Conservation (phyloP, 2,329 filamentous ascomycete genomes). For the Phyllosticta citriasiana region DNA sequence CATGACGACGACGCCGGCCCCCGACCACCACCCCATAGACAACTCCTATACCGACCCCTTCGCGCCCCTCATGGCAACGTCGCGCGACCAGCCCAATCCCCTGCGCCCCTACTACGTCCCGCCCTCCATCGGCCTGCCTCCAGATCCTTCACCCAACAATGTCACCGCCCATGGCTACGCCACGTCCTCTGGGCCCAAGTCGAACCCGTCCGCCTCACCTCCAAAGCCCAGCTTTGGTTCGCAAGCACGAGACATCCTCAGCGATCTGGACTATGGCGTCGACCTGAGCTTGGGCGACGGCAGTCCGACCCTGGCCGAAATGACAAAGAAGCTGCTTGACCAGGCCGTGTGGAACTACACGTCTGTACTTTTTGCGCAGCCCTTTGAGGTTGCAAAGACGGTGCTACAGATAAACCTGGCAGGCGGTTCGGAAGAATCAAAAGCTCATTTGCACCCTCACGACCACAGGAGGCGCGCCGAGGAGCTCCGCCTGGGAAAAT, state of each 20-base stretch:
- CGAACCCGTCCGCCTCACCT: conserved; percentile 23
- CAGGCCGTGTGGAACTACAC: conserved; percentile 87
- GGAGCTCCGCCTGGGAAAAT: conserved; percentile 24
- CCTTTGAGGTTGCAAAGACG: conserved; percentile 94
- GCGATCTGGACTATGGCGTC: conserved; percentile 84
- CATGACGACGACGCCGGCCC: neutral
- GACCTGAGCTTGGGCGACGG: conserved; percentile 68
- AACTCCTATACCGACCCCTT: no score
- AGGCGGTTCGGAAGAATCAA: conserved; percentile 17
- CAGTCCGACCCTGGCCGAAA: conserved; percentile 59
- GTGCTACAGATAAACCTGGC: conserved; percentile 67
- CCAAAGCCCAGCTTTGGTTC: conserved; percentile 44
- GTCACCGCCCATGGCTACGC: conserved; percentile 12
- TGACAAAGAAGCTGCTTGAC: conserved; percentile 67
- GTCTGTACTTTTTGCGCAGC: conserved; percentile 79
- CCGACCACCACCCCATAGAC: neutral
- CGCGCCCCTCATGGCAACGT: conserved; percentile 29
- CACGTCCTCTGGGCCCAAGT: conserved; percentile 20
- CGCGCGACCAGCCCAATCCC: conserved; percentile 47
- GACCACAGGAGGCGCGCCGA: conserved; percentile 20
- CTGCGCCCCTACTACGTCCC: conserved; percentile 63
- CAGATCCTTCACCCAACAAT: conserved; percentile 29
- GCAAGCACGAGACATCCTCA: conserved; percentile 73
- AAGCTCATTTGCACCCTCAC: conserved; percentile 9
- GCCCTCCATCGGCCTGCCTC: conserved; percentile 53